Conservation (phyloP, 2,329 filamentous ascomycete genomes). For the Fusarium metavorans region DNA sequence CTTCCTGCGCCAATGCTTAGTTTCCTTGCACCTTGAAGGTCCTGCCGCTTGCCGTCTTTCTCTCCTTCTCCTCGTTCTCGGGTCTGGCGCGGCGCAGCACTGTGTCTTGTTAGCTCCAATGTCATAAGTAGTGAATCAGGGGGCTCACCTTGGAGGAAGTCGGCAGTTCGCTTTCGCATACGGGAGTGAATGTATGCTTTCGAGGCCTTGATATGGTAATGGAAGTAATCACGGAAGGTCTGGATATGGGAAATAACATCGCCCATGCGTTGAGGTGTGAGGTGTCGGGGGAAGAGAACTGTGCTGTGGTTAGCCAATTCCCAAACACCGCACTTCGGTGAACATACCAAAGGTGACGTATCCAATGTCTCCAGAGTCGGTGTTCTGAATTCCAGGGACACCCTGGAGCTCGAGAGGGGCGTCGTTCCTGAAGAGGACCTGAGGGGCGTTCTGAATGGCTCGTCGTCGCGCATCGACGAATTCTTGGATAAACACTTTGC, state of each 20-base stretch:
- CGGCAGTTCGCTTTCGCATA: constrained; percentile 96
- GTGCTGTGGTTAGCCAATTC: constrained; percentile 32
- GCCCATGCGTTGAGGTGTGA: constrained; percentile 88
- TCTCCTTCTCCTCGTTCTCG: constrained; percentile 96
- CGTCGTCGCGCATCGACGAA: constrained; percentile 96
- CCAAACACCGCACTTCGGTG: not conserved
- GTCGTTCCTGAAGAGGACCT: constrained; percentile 96
- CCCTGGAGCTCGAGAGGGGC: constrained; percentile 91
- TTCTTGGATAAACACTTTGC: constrained; percentile 98
- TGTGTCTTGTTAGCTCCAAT: constrained; percentile 55
- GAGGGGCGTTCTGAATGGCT: constrained; percentile 97
- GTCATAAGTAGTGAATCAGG: not conserved
- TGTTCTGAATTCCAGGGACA: constrained; percentile 83
- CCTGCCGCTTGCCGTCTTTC: constrained; percentile 96
- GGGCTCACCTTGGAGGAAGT: constrained; percentile 91
- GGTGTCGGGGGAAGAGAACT: constrained; percentile 96
- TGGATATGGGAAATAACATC: constrained; percentile 99
- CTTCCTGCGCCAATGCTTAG: constrained; percentile 34
- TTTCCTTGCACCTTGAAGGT: constrained; percentile 77
- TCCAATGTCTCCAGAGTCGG: constrained; percentile 86
- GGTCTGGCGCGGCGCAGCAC: constrained; percentile 96
- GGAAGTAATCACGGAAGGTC: constrained; percentile 99
- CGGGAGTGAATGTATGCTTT: constrained; percentile 99
- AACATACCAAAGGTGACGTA: constrained; percentile 94
- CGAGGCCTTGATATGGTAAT: constrained; percentile 99